A percentile compares a stretch with the other conserved stretches of the same genome.
Evolutionary conservation across 768 basidiomycete genomes (phyloP).

Genomic region (Gloeopeniophorella convolvens): DNA sequence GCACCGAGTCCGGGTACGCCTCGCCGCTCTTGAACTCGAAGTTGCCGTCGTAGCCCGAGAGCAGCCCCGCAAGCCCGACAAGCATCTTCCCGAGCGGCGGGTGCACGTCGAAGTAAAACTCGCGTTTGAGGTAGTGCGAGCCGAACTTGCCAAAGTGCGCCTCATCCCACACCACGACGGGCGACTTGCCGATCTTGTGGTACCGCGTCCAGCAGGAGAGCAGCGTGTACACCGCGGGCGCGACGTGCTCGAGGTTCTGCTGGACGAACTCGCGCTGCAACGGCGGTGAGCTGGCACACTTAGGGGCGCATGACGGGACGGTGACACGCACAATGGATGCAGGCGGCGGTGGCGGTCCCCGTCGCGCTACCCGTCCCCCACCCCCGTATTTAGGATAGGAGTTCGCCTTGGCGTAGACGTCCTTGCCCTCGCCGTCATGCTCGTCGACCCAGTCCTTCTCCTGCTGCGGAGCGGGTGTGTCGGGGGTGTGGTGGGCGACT

Average conservation of each 20-base stretch:
- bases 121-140: conserved; percentile 94
- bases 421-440: conserved; percentile 62
- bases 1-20: conserved; percentile 75
- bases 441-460: conserved; percentile 28
- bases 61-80: conserved; percentile 85
- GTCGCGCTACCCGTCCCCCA: conserved; percentile 46
- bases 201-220: conserved; percentile 94
- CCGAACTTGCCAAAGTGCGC: conserved; percentile 99
- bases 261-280: conserved; percentile 64
- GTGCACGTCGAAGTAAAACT: conserved; percentile 99
- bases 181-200: conserved; percentile 83
- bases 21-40: conserved; percentile 95
- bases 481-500: conserved; percentile 31
- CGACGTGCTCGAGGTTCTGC: conserved; percentile 74
- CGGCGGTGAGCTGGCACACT: background rate
- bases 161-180: conserved; percentile 96
- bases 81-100: conserved; percentile 99
- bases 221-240: conserved; percentile 82
- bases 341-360: conserved; percentile 57
- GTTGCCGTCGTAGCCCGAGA: conserved; percentile 85
- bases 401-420: conserved; percentile 44
- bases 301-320: background rate
- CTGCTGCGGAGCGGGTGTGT: conserved; percentile 18
- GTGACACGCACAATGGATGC: conserved; percentile 36
- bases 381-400: conserved; percentile 29